Base-by-base conservation (phyloP, 768 basidiomycete genomes). In the Gloeopeniophorella convolvens region DNA sequence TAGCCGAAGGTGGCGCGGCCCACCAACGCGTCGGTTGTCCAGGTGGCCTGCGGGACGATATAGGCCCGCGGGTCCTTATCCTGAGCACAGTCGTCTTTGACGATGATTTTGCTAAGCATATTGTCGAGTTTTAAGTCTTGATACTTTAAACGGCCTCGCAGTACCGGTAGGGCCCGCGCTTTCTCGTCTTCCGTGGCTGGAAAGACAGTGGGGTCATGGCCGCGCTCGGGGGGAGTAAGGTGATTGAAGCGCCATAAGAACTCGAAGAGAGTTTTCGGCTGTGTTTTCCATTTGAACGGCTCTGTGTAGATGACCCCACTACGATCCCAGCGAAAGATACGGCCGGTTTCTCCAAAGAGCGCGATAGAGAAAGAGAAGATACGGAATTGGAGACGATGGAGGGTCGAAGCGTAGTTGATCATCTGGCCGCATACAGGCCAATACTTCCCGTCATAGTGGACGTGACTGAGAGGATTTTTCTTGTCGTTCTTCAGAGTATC, bases 211-310 rank as follows among this genome's bases (percentile, higher is more conserved):
- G 21, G 12, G 9, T 50, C 48, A 4, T 42, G 16, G 27, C 48
- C 48, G 3, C 48, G 48, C 31, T 42, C 16, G 16, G 15, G 30
- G 11, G 10, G 20, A 3, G 48, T 42, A 3, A 42, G 13, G 21
- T 34, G 48, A 9, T 41, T 30, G 32, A 42, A 50, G 18, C 48
- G 30, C 48, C 40, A 34, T 15, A 50, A 27, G 31, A 50, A 50
- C n/a, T 50, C 32, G 23, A 34, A 26, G 4, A 50, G 23, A 7
- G 12, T 20, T 12, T 50, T 11, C 0, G 21, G 39, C 11, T 32
- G n/a, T n/a, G n/a, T 15, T 18, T 32, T 21, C 18, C 13, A 42
- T 5, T 42, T 35, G 31, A 50, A 42, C 26, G 35, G 27, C 6
- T 42, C 41, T 2, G 16, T 21, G 13, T 28, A n/a, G 4, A 31